Base-by-base conservation (phyloP, 768 basidiomycete species). In the Infundibulicybe gibba region DNA sequence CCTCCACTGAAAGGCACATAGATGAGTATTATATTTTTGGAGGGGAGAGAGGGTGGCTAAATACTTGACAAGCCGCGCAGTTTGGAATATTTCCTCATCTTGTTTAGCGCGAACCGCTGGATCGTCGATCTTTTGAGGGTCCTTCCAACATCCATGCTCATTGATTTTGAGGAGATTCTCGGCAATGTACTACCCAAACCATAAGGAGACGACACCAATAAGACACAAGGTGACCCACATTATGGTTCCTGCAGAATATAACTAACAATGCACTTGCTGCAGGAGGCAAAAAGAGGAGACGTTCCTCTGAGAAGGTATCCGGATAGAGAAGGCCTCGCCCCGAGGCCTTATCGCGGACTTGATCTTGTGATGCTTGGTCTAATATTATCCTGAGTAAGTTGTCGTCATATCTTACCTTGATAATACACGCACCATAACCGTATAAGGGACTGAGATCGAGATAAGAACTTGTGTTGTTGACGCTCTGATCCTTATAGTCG, bases 21-120 rank as follows among this genome's bases (percentile, higher is more conserved):
- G 32, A 37, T 19, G 15, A n/a, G 25, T n/a, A n/a, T n/a, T n/a
- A n/a, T 25, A 25, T 25, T 25, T 25, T 25, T 8, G 34, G 31
- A 44, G 34, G 25, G 10, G 33, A 17, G 20, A 39, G 21, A 19
- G 10, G 21, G 17, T 25, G 33, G 12, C 39, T 19, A 62, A 62
- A 3, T 34, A 72, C 70, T 81, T 81, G 57, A 81, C 63, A n/a
- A 81, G 70, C 20, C 70, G 62, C 0, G 77, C 75, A 13, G 69
- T 74, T 54, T 81, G 75, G 68, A 81, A 83, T 14, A 83, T 75
- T 47, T 83, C 73, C 48, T 79, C 78, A 51, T 79, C 78, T 51
- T 78, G 76, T 5, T 57, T 44, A 3, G 57, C 54, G 17, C 54
- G 53, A 8, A 21, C 15, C 1, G n/a, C 45, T 0, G n/a, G n/a